Evolutionary conservation across 371 early-diverging fungal genomes (phyloP), one percentile per base, ranked within the genome.

Genomic region (Lichtheimia ramosa): DNA sequence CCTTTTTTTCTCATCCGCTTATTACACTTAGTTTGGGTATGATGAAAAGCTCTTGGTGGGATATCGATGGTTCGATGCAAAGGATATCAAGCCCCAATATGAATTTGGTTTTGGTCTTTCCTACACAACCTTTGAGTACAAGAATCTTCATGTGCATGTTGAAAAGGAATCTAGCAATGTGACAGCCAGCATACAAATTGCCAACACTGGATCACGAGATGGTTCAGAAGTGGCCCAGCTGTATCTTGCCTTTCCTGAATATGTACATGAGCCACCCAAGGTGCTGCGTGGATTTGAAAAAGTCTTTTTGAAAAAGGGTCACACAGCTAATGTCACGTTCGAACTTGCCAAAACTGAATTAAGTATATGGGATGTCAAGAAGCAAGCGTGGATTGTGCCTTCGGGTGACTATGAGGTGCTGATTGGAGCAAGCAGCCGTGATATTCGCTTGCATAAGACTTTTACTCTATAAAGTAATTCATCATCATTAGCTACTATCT

Each of bases 71-170:
- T 69, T 70, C 61, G 80, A 85, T 27, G 68, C 68, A 43, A 57
- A 69, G 27, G 63, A 64, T 43, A 79, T 83, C 46, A 54, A 63
- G 7, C 84, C 85, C 39, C 52, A 75, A 23, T 81, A 75, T 63
- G 63, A 66, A 16, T 86, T 86, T 49, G 86, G 84, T 10, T 74
- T 62, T 59, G 86, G 86, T 42, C 59, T 86, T 21, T 81, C 83
- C 0, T 86, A 84, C 70, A 82, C 85, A 8, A 63, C 49, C 0
- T 86, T 86, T 58, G 48, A 51, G 14, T 84, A 84, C 64, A 58
- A 57, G 28, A 20, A 56, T 2, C 28, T 60, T 39, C 48, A 59
- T 5, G 51, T 50, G 16, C 15, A 46, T n/a, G 49, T 42, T 0
- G 15, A 43, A n/a, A 2, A 23, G 8, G 10, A 54, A 3, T 21